Evolutionary conservation across 2,329 filamentous ascomycete species (phyloP).

Genomic region (Mariannaea sp.): DNA sequence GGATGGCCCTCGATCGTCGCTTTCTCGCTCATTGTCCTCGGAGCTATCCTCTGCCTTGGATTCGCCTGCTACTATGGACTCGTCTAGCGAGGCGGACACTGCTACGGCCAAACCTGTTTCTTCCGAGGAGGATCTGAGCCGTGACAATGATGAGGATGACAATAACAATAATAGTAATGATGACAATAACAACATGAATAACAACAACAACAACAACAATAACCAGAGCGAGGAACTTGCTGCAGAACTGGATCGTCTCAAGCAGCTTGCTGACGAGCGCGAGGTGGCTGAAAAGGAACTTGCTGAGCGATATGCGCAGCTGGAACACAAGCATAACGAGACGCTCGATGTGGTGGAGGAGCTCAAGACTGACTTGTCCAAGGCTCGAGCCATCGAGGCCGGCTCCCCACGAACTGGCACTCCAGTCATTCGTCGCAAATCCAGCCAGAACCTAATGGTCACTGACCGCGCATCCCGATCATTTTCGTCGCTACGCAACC

Average conservation of each 20-base stretch:
- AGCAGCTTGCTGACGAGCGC: conserved; percentile 73
- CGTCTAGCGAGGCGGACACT: conserved; percentile 58
- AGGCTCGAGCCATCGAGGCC: conserved; percentile 67
- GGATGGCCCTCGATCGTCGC: conserved; percentile 67
- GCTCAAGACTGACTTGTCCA: conserved; percentile 83
- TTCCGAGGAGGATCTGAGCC: conserved; percentile 47
- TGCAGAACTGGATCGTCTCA: conserved; percentile 73
- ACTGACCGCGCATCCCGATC: conserved; percentile 92
- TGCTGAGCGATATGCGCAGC: conserved; percentile 76
- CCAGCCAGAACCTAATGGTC: conserved; percentile 83
- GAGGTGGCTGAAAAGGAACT: conserved; percentile 75
- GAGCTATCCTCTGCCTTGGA: conserved; percentile 89
- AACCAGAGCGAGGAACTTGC: conserved; percentile 51
- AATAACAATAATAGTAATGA: too few relatives aligned
- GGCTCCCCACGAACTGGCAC: conserved; percentile 67
- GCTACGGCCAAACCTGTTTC: conserved; percentile 51
- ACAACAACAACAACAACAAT: too few relatives aligned
- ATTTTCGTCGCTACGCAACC: conserved; percentile 85
- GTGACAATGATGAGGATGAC: too few relatives aligned
- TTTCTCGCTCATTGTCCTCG: conserved; percentile 87
- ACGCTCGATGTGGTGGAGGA: conserved; percentile 87
- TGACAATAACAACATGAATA: too few relatives aligned
- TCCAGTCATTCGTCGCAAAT: conserved; percentile 89
- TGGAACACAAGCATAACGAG: conserved; percentile 81
- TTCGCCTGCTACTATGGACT: conserved; percentile 68